phyloP scores from a whole-genome alignment of 1,284 basidiomycete species.

The Cutaneotrichosporon sp. region DNA sequence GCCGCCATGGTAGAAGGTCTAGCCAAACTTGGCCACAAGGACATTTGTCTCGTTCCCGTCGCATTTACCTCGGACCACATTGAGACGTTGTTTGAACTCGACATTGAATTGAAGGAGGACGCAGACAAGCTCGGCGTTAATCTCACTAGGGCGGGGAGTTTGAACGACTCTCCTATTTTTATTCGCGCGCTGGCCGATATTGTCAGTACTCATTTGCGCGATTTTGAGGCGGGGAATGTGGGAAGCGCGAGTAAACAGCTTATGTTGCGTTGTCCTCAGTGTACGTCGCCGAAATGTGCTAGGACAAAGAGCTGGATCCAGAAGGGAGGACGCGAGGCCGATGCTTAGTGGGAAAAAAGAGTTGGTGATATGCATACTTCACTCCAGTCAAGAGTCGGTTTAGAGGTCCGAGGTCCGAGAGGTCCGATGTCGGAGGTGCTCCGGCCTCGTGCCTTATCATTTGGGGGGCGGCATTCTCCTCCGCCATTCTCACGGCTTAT shows the following conservation, averaged over 20 bases:
- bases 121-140: conserved; percentile 88
- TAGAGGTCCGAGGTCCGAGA: no score
- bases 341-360: background rate
- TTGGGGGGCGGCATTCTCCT: no score
- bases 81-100: conserved; percentile 96
- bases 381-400: background rate
- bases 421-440: no score
- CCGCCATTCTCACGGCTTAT: no score
- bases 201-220: conserved; percentile 73
- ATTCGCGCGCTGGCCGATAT: conserved; percentile 95
- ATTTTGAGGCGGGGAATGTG: conserved; percentile 55
- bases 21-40: conserved; percentile 81
- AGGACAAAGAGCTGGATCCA: conserved; percentile 87
- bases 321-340: conserved; percentile 4
- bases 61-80: conserved; percentile 99
- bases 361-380: background rate
- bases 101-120: conserved; percentile 90
- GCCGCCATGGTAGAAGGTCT: conserved; percentile 87
- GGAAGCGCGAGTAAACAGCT: conserved; percentile 77
- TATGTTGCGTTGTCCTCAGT: conserved; percentile 86
- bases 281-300: conserved; percentile 81
- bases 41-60: conserved; percentile 86
- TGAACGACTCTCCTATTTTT: conserved; percentile 97
- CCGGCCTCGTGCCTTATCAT: no score
- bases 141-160: conserved; percentile 85